These are phyloP conservation scores for Fusarium sp. DNA, from an alignment of 2,329 filamentous ascomycete genomes.

Conservation along the genomic window DNA sequence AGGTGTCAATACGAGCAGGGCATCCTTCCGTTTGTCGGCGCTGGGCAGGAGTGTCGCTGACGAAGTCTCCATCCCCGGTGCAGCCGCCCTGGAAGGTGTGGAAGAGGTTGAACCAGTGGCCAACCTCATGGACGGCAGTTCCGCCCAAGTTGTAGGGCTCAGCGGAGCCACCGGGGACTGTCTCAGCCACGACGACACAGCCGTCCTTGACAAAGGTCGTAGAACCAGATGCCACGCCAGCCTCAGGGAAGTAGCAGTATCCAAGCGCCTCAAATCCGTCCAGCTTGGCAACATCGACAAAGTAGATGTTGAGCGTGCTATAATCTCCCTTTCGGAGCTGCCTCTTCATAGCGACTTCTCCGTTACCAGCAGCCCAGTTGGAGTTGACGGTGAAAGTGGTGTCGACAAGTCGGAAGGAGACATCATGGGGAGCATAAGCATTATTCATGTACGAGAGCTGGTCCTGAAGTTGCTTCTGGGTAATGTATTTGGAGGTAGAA, in stretches of 20 bases:
- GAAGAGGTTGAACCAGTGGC: constrained; percentile 61
- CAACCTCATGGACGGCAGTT: constrained; percentile 55
- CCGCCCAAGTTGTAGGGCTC: constrained; percentile 52
- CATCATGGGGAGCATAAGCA: constrained; percentile 60
- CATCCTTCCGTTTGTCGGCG: constrained; percentile 53
- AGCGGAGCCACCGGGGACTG: constrained; percentile 56
- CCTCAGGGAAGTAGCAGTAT: constrained; percentile 63
- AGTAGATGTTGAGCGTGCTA: constrained; percentile 56
- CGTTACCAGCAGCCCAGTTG: constrained; percentile 60
- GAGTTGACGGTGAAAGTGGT: constrained; percentile 64
- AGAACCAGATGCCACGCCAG: constrained; percentile 31
- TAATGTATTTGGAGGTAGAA: constrained; percentile 40
- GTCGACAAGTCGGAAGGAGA: constrained; percentile 62
- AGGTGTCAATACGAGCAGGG: constrained; percentile 54
- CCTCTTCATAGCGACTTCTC: constrained; percentile 62
- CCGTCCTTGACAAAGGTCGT: constrained; percentile 55
- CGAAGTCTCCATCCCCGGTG: constrained; percentile 55
- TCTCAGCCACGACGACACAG: constrained; percentile 57
- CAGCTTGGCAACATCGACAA: constrained; percentile 39
- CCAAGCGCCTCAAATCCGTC: constrained; percentile 49
- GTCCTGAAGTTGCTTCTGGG: constrained; percentile 30
- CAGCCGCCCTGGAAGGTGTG: constrained; percentile 60
- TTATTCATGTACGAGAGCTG: constrained; percentile 64
- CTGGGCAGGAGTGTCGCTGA: constrained; percentile 60
- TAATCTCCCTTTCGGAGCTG: constrained; percentile 63